Evolutionary conservation across 345 rosid species (phyloP).

Genomic region (Eucalyptus erythrocorys): DNA sequence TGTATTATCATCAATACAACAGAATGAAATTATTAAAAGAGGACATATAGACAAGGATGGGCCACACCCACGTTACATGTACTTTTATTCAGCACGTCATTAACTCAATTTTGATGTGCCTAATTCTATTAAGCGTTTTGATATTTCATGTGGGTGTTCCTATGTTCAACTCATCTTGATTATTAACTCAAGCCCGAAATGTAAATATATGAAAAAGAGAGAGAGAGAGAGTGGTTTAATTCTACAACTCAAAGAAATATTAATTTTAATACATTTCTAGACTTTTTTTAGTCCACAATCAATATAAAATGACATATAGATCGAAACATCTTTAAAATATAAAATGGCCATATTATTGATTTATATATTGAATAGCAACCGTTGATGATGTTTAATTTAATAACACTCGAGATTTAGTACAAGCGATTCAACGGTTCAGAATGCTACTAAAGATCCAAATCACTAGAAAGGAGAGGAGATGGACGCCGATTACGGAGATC

Average conservation of each 20-base stretch:
- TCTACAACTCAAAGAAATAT: too few species aligned
- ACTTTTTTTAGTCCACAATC: too few species aligned
- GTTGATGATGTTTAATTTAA: background rate
- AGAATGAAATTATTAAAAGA: background rate
- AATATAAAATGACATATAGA: background rate
- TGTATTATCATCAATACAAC: background rate
- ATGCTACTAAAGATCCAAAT: background rate
- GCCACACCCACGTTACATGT: background rate
- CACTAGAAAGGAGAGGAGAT: background rate
- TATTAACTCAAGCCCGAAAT: too few species aligned
- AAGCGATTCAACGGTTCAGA: background rate
- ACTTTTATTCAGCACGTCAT: background rate
- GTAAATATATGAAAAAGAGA: too few species aligned
- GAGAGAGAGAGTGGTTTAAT: too few species aligned
- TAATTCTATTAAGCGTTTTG: background rate
- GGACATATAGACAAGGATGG: background rate
- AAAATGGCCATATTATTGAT: background rate
- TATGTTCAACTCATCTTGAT: background rate
- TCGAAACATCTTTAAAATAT: background rate
- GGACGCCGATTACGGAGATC: too few species aligned
- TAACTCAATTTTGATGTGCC: background rate
- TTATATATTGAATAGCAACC: background rate
- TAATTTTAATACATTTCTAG: too few species aligned
- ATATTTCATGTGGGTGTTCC: background rate
- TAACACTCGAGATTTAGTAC: background rate